These are phyloP conservation scores for Stachybotrys chartarum DNA, from an alignment of 2,329 filamentous ascomycete species.

Conservation along the genomic window DNA sequence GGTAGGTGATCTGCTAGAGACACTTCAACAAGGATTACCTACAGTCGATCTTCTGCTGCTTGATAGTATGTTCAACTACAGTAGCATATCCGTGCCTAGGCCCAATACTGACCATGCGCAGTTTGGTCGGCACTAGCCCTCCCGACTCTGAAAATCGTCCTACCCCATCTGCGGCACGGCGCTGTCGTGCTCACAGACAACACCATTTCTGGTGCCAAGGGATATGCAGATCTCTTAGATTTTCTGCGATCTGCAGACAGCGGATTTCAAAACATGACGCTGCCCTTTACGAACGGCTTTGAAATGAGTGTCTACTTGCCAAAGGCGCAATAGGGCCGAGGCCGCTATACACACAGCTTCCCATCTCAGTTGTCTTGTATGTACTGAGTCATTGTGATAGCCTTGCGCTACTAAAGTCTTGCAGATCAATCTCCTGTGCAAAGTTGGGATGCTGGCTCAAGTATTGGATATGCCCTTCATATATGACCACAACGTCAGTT, in stretches of 20 bases:
- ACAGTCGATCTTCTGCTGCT: slow-evolving; percentile 50
- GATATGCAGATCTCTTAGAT: slow-evolving; percentile 39
- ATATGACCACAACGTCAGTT: no score
- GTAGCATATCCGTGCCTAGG: background rate
- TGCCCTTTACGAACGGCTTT: background rate
- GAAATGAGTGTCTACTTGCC: background rate
- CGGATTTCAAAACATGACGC: slow-evolving; percentile 35
- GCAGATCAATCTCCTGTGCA: no score
- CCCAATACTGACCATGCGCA: slow-evolving; percentile 15
- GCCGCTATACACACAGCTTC: no score
- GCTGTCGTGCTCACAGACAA: slow-evolving; percentile 45
- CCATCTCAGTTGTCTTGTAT: no score
- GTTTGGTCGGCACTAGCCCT: slow-evolving; percentile 50
- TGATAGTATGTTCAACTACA: slow-evolving; percentile 43
- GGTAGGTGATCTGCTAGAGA: slow-evolving; percentile 50
- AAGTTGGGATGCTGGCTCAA: no score
- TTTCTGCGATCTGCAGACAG: slow-evolving; percentile 37
- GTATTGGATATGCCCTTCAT: no score
- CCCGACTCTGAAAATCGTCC: slow-evolving; percentile 40
- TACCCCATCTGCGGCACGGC: slow-evolving; percentile 35
- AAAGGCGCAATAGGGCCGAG: background rate
- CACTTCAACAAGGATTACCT: slow-evolving; percentile 35
- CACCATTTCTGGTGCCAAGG: slow-evolving; percentile 23
- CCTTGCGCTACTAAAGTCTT: no score
- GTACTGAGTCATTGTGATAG: no score